A percentile compares a stretch with the other conserved stretches of the same genome.
These are phyloP conservation scores for Schwanniomyces yamadae DNA, from an alignment of 805 yeast species.

Conservation along the genomic window DNA sequence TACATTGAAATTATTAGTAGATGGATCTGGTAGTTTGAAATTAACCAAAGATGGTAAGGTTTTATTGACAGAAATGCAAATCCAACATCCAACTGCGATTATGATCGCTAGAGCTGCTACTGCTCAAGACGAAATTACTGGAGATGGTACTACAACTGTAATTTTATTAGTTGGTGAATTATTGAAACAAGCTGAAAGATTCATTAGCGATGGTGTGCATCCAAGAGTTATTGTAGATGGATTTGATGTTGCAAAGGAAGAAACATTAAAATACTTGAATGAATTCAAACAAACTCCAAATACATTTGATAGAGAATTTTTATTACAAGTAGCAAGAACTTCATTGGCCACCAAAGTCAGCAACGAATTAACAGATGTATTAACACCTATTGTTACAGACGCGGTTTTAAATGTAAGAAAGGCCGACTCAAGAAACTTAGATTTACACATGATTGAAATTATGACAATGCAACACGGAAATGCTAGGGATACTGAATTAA, in stretches of 20 bases:
- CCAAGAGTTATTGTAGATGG: slow-evolving; percentile 95
- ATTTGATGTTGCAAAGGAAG: slow-evolving; percentile 83
- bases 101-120: slow-evolving; percentile 90
- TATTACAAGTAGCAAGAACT: slow-evolving; percentile 88
- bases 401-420: slow-evolving; percentile 81
- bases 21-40: slow-evolving; percentile 93
- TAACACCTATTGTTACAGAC: slow-evolving; percentile 94
- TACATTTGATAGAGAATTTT: slow-evolving; percentile 77
- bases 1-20: slow-evolving; percentile 92
- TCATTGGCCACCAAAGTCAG: slow-evolving; percentile 86
- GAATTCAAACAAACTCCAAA: slow-evolving; percentile 54
- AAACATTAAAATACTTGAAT: slow-evolving; percentile 68
- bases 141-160: slow-evolving; percentile 98
- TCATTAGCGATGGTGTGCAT: slow-evolving; percentile 89
- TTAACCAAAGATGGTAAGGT: slow-evolving; percentile 97
- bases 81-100: slow-evolving; percentile 54
- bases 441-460: slow-evolving; percentile 95
- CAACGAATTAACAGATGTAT: slow-evolving; percentile 69
- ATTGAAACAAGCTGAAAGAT: slow-evolving; percentile 91
- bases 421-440: slow-evolving; percentile 51
- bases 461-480: slow-evolving; percentile 97
- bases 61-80: slow-evolving; percentile 91
- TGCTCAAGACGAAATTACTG: slow-evolving; percentile 99
- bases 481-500: slow-evolving; percentile 77
- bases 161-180: slow-evolving; percentile 92